Evolutionary conservation across 1,139 yeast genomes (phyloP), one percentile per base, ranked within the genome.

Genomic region (Yamadazyma triangularis): DNA sequence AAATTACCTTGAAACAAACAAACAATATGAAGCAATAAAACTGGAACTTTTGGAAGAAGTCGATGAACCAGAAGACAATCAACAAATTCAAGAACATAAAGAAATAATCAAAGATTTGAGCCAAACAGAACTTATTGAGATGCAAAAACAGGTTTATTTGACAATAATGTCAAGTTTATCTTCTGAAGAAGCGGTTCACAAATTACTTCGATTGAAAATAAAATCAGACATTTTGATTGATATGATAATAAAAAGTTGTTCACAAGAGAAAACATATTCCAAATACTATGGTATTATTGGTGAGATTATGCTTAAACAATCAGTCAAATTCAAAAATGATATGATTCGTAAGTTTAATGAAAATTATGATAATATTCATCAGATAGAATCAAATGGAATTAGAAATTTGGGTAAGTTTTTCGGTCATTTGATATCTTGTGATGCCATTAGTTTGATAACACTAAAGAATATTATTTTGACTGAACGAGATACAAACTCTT

Each of bases 161-260:
- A 81, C 93, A 0, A 64, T 91, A 19, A 88, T 86, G 84, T 86
- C 96, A n/a, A 80, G 96, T 34, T 75, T 89, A 78, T 81, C 95
- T 1, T 79, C 91, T 3, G 95, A 87, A 44, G 99, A 91, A 62
- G 93, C 95, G 1, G 88, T 86, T 0, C 97, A 89, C 55, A 89
- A 89, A 52, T 58, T 91, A 9, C 46, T 85, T 26, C 72, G 71
- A 47, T 50, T 80, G 12, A 56, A 66, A 4, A 53, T 69, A 2
- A 42, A 48, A 13, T 45, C 53, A 23, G 53, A 53, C 19, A 60
- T 74, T 41, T 64, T 86, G 24, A 78, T 76, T 8, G 91, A 85
- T 44, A 85, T 87, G 77, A 61, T 91, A 9, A 66, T 88, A 9
- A 85, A 82, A 50, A 79, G 95, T 40, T 84, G 96, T 53, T 73